Conservation (phyloP, 306 rosid species). For the Corylus avellana region DNA sequence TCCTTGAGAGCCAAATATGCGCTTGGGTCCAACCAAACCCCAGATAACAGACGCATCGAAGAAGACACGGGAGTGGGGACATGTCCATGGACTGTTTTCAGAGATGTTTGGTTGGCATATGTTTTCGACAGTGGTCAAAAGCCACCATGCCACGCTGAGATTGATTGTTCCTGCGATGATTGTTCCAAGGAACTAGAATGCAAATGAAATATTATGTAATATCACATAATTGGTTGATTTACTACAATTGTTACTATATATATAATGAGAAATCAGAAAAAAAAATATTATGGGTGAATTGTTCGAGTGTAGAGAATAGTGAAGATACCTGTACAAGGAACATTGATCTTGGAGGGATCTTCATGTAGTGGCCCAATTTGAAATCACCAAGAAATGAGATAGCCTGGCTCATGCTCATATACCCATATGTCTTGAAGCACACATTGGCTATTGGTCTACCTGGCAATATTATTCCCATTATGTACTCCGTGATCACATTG, state of each 20-base stretch:
- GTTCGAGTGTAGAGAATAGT: neutral
- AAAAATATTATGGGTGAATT: neutral
- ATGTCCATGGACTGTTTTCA: constrained; percentile 81
- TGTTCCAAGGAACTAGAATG: constrained; percentile 69
- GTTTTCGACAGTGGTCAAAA: constrained; percentile 51
- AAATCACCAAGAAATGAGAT: constrained; percentile 80
- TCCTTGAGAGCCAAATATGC: constrained; percentile 67
- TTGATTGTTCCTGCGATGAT: constrained; percentile 77
- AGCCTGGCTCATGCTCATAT: constrained; percentile 79
- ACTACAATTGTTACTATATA: too few species aligned
- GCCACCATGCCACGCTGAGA: constrained; percentile 80
- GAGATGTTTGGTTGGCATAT: constrained; percentile 56
- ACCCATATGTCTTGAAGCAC: constrained; percentile 86
- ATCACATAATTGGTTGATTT: too few species aligned
- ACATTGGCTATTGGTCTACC: constrained; percentile 86
- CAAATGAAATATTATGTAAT: neutral
- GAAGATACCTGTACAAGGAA: constrained; percentile 69
- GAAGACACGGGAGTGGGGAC: constrained; percentile 70
- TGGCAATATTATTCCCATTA: constrained; percentile 68
- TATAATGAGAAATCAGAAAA: too few species aligned
- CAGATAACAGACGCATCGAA: constrained; percentile 86
- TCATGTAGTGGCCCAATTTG: constrained; percentile 89
- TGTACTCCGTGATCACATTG: constrained; percentile 76
- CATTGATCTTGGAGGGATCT: constrained; percentile 90
- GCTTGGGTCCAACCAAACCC: constrained; percentile 78